Evolutionary conservation across 805 yeast species (phyloP), one percentile per base, ranked within the genome.

Genomic region (Nakazawaea peltata): DNA sequence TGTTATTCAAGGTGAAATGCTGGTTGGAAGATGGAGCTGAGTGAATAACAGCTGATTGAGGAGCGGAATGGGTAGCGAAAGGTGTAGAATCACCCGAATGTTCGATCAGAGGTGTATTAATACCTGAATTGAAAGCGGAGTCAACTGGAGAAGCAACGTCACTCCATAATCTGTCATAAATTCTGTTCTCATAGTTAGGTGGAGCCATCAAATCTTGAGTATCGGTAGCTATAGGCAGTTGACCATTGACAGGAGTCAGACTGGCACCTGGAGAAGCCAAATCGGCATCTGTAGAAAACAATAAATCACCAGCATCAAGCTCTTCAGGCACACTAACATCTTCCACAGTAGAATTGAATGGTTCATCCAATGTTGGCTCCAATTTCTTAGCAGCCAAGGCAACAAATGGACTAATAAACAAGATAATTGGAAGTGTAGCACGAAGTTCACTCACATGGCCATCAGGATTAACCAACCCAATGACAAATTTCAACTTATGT

Each of bases 161-260:
- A 24, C 72, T 69, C 83, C 83, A 86, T 16, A 87, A 56, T 37
- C 82, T 63, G 56, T 87, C 97, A 54, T 81, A 83, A 25, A 85
- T 73, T 54, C 84, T 94, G 36, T 70, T 74, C 40, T 76, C 87
- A 53, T 87, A 87, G 39, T 80, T 69, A 19, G 97, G 95, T 2
- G 96, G 96, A 1, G 95, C 92, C 61, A 74, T 67, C 30, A 74
- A 50, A 30, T 59, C 69, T 37, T 69, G 62, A 4, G 67, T 63
- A n/a, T 57, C 49, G 5, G 51, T 40, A 9, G 26, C 21, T n/a
- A n/a, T n/a, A n/a, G n/a, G n/a, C 9, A 9, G 19, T 12, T 25
- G 27, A 8, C 19, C 19, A 5, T 6, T 24, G 48, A 37, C 3
- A 45, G 41, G 19, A 49, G 49, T 5, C 40, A 40, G 15, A 35